Base-by-base conservation (phyloP, 2,329 filamentous ascomycete genomes). In the Cladosporium austrohemisphaericum region DNA sequence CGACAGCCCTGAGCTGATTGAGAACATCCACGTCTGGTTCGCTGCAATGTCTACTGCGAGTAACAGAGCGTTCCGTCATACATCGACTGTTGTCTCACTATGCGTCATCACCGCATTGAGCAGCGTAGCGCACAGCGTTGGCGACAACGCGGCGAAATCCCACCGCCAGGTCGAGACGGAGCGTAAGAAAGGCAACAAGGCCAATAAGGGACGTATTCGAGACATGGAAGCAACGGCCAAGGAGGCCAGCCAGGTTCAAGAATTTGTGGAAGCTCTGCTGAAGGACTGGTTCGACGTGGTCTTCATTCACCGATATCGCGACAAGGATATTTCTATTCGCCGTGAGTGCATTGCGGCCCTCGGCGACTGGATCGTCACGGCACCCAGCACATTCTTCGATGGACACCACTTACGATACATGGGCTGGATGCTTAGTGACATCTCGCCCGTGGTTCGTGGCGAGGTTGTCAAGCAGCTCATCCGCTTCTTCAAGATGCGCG, bases 271-370 rank as follows among this genome's bases (percentile, higher is more conserved):
- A 55, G 78, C 79, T 23, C 77, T 84, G 52, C 83, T 97, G 51
- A 85, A 85, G 57, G 89, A 94, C 57, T 88, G 90, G 60, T 95
- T 97, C 63, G 87, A 95, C 58, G 87, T 88, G 2, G 84, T 97
- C 38, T 98, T 95, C 65, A 86, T 96, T 23, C 92, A 98, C 68
- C 84, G 93, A 40, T 98, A 97, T 68, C 87, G 93, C 53, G 93
- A 98, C 65, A 82, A 96, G 23, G 93, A 98, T 62, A 82, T 88
- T 5, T 87, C 82, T 60, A 95, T 98, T 57, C 82, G 93, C 46
- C 83, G 85, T 1, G 92, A 96, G 62, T 96, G 92, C 63, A 84
- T 95, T 19, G 83, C 86, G 55, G 88, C 89, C 11, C 76, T 98
- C 7, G 90, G 91, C 22, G 79, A 83, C 32, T 98, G 93, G 93